Base-by-base conservation (phyloP, 2,329 filamentous ascomycete species). In the Endothia cerciana region DNA sequence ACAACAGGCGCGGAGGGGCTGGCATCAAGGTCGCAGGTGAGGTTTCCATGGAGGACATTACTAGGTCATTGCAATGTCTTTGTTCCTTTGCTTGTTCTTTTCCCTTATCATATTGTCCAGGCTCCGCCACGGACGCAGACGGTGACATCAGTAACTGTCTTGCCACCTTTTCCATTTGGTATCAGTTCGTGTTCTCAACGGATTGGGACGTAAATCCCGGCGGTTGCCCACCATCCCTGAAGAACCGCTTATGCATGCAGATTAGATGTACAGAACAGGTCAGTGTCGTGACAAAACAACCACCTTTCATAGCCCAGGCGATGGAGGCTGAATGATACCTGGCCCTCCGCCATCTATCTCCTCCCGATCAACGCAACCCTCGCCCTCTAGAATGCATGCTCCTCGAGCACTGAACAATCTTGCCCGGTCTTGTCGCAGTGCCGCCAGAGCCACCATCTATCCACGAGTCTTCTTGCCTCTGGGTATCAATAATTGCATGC, bases 401-500 rank as follows among this genome's bases (percentile, higher is more conserved):
- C 28, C 28, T 30, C 8, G 22, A 19, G 40, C 22, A 17, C 19
- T 10, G 22, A 45, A 41, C 33, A 41, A 15, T 40, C 11, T 41
- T 41, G 22, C 55, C n/a, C 36, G 36, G 6, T 36, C 17, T 30
- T 40, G 30, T 59, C 57, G 13, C 40, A 45, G 30, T 43, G 40
- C 57, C 17, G 22, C 7, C 13, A 43, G 17, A 25, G 4, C 22
- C 36, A 58, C 30, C 33, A 15, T 58, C 36, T 4, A 33, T 17
- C 30, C 36, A 28, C n/a, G 19, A 41, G 11, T 41, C 22, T 43
- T 41, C 40, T 59, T 25, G 38, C 40, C 40, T 59, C 40, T 59
- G 57, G 57, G 57, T 59, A 59, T 59, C 57, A 43, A 43, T 59
- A 59, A 59, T 45, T 45, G 40, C 25, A 43, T 28, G 57, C 25